These are phyloP conservation scores for Aspergillus diversus DNA, from an alignment of 495 filamentous ascomycete genomes.

Conservation along the genomic window DNA sequence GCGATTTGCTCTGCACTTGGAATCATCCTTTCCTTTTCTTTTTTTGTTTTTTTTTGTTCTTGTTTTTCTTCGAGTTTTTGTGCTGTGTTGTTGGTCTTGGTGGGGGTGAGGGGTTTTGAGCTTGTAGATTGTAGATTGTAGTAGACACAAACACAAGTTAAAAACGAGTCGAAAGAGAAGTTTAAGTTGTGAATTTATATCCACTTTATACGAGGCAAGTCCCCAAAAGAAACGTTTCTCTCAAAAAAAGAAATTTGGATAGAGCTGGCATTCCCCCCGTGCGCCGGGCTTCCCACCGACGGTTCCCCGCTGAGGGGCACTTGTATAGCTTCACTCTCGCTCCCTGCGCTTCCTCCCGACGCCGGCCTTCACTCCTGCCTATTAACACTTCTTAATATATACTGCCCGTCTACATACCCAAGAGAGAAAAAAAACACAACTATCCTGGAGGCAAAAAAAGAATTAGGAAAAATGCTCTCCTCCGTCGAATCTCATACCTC, in stretches of 20 bases:
- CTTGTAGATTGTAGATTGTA: background rate
- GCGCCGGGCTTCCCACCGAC: background rate
- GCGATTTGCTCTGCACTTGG: constrained; percentile 34
- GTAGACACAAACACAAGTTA: too few species aligned
- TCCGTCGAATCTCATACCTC: background rate
- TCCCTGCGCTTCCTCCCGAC: background rate
- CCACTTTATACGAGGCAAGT: background rate
- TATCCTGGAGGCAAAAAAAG: background rate
- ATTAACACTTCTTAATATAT: background rate
- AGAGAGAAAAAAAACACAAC: background rate
- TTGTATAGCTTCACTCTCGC: background rate
- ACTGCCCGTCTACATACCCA: background rate
- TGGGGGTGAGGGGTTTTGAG: background rate
- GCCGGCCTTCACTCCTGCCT: background rate
- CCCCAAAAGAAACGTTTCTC: too few species aligned
- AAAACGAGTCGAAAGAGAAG: too few species aligned
- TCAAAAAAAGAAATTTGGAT: too few species aligned
- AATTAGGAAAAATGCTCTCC: background rate
- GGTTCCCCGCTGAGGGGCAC: background rate
- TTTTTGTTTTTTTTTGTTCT: background rate
- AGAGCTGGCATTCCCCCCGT: too few species aligned
- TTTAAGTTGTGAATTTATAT: too few species aligned
- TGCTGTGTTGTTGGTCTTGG: background rate
- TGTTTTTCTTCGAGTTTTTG: background rate
- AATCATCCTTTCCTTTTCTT: constrained; percentile 18